Conservation (phyloP, 1,139 yeast species). For the Candida albicans region DNA sequence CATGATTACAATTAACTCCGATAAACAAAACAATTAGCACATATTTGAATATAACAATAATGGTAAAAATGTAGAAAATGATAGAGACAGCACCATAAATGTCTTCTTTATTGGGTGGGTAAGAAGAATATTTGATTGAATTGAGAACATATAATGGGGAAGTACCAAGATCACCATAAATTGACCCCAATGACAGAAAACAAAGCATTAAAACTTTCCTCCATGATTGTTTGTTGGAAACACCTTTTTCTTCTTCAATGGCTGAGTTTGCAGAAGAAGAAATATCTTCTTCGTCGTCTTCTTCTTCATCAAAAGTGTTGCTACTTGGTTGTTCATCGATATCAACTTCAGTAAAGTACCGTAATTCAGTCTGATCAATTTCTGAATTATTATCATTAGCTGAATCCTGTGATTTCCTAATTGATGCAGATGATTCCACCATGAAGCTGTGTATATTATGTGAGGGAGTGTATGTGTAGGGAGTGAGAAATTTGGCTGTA, state of each 20-base stretch:
- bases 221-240: constrained; percentile 21
- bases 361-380: constrained; percentile 5
- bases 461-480: no score
- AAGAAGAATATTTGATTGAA: constrained; percentile 38
- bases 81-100: constrained; percentile 53
- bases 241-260: constrained; percentile 9
- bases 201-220: constrained; percentile 22
- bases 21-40: constrained; percentile 44
- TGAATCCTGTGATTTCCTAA: not conserved
- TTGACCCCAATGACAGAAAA: constrained; percentile 52
- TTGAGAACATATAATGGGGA: constrained; percentile 56
- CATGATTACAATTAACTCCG: constrained; percentile 60
- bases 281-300: constrained; percentile 1
- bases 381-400: constrained; percentile 1
- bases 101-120: constrained; percentile 36
- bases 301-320: constrained; percentile 4
- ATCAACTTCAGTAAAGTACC: constrained; percentile 3
- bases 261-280: constrained; percentile 1
- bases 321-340: constrained; percentile 4
- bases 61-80: constrained; percentile 54
- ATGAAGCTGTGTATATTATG: no score
- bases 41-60: constrained; percentile 54
- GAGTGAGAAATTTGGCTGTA: no score
- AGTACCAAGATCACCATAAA: constrained; percentile 64
- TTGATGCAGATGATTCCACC: not conserved